Conservation (phyloP, 1,139 yeast genomes). For the Yamadazyma friedrichii region DNA sequence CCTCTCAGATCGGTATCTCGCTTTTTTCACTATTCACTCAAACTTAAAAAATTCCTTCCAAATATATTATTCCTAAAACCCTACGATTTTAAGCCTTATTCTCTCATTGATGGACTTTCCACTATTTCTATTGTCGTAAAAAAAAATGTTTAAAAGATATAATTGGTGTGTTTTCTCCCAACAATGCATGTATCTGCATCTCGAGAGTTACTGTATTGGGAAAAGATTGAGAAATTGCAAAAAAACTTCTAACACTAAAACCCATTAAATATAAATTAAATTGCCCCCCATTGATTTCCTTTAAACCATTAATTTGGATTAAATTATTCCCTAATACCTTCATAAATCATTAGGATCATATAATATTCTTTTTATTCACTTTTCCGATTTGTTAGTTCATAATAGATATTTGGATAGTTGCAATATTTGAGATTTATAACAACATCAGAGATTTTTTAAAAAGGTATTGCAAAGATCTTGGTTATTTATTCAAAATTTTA, state of each 20-base stretch:
- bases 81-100: no score
- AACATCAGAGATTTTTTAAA: no score
- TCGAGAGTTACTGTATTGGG: conserved; percentile 2
- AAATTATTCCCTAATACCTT: background rate
- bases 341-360: background rate
- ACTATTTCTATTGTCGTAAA: background rate
- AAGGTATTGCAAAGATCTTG: no score
- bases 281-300: conserved; percentile 7
- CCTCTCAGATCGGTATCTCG: no score
- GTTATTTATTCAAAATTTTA: background rate
- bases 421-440: no score
- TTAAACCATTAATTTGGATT: conserved; percentile 6
- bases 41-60: no score
- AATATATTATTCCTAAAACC: no score
- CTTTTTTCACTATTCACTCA: no score
- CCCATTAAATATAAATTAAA: conserved; percentile 1
- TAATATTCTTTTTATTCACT: background rate
- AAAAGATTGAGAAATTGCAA: conserved; percentile 4
- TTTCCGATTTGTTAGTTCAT: background rate
- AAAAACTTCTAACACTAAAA: background rate
- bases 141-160: background rate
- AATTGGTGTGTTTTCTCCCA: no score
- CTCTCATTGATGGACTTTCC: background rate
- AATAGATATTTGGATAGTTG: background rate
- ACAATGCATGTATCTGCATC: conserved; percentile 3